phyloP scores from a whole-genome alignment of 2,329 filamentous ascomycete genomes.

The Aspergillus intermedius region DNA sequence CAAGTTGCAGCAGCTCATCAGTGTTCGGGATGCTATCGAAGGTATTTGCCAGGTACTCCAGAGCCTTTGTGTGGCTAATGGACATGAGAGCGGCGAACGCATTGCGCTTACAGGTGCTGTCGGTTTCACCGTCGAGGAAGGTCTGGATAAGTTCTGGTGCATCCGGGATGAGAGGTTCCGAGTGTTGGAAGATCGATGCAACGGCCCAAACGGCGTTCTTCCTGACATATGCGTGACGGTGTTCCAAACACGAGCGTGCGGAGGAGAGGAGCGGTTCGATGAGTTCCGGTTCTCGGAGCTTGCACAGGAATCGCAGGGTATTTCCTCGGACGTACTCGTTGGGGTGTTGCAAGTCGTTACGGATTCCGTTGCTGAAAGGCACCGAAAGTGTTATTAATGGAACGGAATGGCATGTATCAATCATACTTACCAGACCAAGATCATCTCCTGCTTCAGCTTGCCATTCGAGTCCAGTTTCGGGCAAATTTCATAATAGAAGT shows the following conservation, averaged over 20 bases:
- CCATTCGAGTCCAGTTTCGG: constrained; percentile 87
- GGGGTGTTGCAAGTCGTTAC: constrained; percentile 92
- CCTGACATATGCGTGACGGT: constrained; percentile 93
- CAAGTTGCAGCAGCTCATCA: constrained; percentile 86
- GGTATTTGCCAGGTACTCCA: constrained; percentile 78
- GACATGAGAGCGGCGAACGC: constrained; percentile 85
- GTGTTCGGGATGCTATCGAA: constrained; percentile 93
- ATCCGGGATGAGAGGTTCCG: constrained; percentile 86
- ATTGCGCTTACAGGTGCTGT: constrained; percentile 95
- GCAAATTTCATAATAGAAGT: constrained; percentile 99
- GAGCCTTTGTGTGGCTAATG: constrained; percentile 88
- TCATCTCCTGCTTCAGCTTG: constrained; percentile 99
- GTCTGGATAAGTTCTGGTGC: constrained; percentile 83
- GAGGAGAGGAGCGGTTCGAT: constrained; percentile 94
- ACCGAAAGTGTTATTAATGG: constrained; percentile 10
- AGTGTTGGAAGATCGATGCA: constrained; percentile 85
- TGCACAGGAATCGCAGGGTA: constrained; percentile 95
- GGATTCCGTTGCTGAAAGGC: constrained; percentile 76
- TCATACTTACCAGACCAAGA: constrained; percentile 76
- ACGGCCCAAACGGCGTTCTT: constrained; percentile 97
- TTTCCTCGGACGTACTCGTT: constrained; percentile 99
- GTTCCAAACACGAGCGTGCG: constrained; percentile 84
- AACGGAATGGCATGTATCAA: constrained; percentile 3
- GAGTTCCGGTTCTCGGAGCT: constrained; percentile 89
- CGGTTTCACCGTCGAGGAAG: constrained; percentile 85